Conservation (phyloP, 228 moss, liverwort and hornwort species). For the Sphagnum fallax region DNA sequence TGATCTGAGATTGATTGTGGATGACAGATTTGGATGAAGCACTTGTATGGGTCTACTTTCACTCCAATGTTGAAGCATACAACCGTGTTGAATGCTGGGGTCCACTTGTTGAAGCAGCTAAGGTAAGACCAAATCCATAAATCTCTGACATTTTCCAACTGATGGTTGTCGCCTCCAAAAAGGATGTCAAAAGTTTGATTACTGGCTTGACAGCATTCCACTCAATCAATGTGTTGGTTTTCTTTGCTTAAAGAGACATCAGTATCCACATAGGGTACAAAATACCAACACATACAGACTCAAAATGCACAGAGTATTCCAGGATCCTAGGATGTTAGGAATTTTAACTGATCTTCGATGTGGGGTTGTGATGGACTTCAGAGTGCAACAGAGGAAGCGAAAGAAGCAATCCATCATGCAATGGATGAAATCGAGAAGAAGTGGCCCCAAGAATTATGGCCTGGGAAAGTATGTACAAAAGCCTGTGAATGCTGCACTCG, state of each 20-base stretch:
- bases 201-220: too few species aligned
- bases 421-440: slow-evolving; percentile 51
- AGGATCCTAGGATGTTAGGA: too few species aligned
- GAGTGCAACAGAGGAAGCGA: slow-evolving; percentile 50
- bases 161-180: too few species aligned
- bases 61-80: slow-evolving; percentile 81
- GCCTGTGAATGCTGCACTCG: slow-evolving; percentile 90
- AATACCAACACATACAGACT: too few species aligned
- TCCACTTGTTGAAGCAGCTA: slow-evolving; percentile 67
- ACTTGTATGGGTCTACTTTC: slow-evolving; percentile 93
- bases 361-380: slow-evolving; percentile 5
- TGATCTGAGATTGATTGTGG: not conserved
- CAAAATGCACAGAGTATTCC: too few species aligned
- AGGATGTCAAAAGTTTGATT: too few species aligned
- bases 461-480: slow-evolving; percentile 58
- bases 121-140: slow-evolving; percentile 25
- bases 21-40: slow-evolving; percentile 53
- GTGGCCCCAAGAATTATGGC: slow-evolving; percentile 60
- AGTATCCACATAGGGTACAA: too few species aligned
- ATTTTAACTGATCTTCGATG: too few species aligned
- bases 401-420: slow-evolving; percentile 64
- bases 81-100: slow-evolving; percentile 97
- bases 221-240: too few species aligned
- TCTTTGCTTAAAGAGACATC: too few species aligned
- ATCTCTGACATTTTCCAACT: too few species aligned